These are phyloP conservation scores for Colletotrichum agaves DNA, from an alignment of 2,329 filamentous ascomycete species.

Conservation along the genomic window DNA sequence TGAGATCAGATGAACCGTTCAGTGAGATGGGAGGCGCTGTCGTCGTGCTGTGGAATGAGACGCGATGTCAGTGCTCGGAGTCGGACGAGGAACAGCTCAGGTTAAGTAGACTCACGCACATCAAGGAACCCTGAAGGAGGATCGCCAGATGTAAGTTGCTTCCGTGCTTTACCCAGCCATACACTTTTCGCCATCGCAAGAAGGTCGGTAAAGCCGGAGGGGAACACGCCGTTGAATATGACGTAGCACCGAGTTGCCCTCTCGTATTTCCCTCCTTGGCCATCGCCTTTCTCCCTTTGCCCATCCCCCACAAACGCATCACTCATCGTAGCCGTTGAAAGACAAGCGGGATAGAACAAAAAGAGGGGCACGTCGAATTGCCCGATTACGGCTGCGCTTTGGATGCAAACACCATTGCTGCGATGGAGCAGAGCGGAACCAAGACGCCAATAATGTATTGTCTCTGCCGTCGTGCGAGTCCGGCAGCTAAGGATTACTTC, in stretches of 20 bases:
- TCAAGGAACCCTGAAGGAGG: neutral
- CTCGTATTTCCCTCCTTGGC: conserved; percentile 29
- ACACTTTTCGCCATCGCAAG: neutral
- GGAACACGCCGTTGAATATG: conserved; percentile 8
- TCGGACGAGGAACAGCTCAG: neutral
- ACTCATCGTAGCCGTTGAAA: conserved; percentile 23
- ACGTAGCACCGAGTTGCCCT: conserved; percentile 32
- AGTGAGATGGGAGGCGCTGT: neutral
- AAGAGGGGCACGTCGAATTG: conserved; percentile 18
- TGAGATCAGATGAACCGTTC: neutral
- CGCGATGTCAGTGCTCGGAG: neutral
- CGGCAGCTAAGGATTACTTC: neutral
- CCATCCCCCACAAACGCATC: conserved; percentile 10
- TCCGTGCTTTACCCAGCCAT: neutral
- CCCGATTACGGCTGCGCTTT: conserved; percentile 21
- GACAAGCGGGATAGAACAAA: conserved; percentile 24
- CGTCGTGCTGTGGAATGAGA: neutral
- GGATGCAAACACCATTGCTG: conserved; percentile 22
- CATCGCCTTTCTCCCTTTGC: neutral
- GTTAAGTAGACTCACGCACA: conserved; percentile 5
- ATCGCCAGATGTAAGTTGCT: conserved; percentile 7
- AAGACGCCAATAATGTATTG: conserved; percentile 17
- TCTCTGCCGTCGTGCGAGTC: conserved; percentile 9
- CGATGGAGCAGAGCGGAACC: neutral
- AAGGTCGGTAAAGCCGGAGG: conserved; percentile 32